phyloP scores from a whole-genome alignment of 2,329 filamentous ascomycete genomes.

The Pyrenochaeta sp. region DNA sequence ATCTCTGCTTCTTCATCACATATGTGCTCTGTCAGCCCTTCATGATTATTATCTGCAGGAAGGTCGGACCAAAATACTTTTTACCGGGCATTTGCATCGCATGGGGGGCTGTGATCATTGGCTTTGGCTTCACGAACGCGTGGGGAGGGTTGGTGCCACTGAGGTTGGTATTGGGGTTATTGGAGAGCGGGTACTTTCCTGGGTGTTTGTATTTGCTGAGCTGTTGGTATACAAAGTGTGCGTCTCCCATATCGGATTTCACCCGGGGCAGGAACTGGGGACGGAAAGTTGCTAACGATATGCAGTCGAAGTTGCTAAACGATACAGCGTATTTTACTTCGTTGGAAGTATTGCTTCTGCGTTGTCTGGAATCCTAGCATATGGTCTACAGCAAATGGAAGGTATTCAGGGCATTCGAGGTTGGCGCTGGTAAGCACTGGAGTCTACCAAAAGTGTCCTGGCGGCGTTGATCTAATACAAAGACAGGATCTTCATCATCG shows the following conservation, averaged over 20 bases:
- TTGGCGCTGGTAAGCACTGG: conserved; percentile 28
- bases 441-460: not conserved
- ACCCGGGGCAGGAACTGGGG: not conserved
- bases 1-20: conserved; percentile 38
- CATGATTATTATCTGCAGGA: conserved; percentile 29
- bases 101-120: conserved; percentile 34
- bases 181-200: conserved; percentile 35
- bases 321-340: conserved; percentile 37
- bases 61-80: conserved; percentile 31
- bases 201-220: conserved; percentile 30
- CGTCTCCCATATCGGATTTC: conserved; percentile 1
- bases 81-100: conserved; percentile 30
- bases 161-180: conserved; percentile 25
- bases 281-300: conserved; percentile 1
- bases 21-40: conserved; percentile 35
- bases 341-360: conserved; percentile 34
- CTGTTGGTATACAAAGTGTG: conserved; percentile 38
- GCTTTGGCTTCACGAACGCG: conserved; percentile 33
- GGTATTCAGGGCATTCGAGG: conserved; percentile 28
- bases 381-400: conserved; percentile 34
- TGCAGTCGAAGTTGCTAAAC: conserved; percentile 30
- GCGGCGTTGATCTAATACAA: not conserved
- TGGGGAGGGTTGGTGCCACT: conserved; percentile 30
- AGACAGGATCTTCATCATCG: conserved; percentile 36
- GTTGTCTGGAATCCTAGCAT: conserved; percentile 32